Conservation (phyloP, 2,329 filamentous ascomycete genomes). For the Sphaerostilbella broomeana region DNA sequence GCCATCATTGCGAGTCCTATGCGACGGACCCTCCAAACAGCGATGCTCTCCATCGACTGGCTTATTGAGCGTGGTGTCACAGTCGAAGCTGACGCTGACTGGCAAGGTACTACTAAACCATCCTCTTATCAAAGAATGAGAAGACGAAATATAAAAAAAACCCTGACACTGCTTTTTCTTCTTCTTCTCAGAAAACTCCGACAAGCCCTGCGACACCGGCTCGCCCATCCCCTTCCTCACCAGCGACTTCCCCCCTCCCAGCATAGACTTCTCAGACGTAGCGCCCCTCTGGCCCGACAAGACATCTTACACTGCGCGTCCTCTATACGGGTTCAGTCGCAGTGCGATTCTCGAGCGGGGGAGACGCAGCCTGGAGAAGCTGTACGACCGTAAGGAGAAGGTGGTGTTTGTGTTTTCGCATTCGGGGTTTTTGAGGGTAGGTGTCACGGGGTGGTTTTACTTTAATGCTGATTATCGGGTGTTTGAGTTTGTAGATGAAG, state of each 20-base stretch:
- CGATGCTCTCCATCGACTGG: conserved; percentile 51
- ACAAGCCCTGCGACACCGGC: conserved; percentile 57
- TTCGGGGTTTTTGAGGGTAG: conserved; percentile 55
- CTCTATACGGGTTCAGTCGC: conserved; percentile 46
- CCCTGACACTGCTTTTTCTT: neutral
- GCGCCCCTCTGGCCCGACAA: conserved; percentile 60
- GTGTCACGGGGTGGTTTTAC: conserved; percentile 48
- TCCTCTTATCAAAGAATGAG: no score
- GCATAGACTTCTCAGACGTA: conserved; percentile 49
- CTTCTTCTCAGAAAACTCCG: conserved; percentile 40
- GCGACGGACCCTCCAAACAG: conserved; percentile 59
- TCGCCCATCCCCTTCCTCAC: conserved; percentile 37
- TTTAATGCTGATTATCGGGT: conserved; percentile 60
- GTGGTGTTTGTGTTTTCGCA: conserved; percentile 60
- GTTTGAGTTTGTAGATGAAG: conserved; percentile 43
- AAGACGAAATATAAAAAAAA: no score
- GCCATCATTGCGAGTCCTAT: conserved; percentile 59
- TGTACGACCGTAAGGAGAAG: conserved; percentile 51
- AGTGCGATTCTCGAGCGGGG: conserved; percentile 49
- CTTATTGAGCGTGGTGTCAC: conserved; percentile 48
- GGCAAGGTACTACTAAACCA: conserved; percentile 64
- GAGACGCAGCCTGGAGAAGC: conserved; percentile 40
- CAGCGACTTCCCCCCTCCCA: conserved; percentile 40
- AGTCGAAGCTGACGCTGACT: conserved; percentile 52
- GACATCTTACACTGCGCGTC: conserved; percentile 35